phyloP scores from a whole-genome alignment of 805 yeast species.

The Kodamaea lidongshanica region DNA sequence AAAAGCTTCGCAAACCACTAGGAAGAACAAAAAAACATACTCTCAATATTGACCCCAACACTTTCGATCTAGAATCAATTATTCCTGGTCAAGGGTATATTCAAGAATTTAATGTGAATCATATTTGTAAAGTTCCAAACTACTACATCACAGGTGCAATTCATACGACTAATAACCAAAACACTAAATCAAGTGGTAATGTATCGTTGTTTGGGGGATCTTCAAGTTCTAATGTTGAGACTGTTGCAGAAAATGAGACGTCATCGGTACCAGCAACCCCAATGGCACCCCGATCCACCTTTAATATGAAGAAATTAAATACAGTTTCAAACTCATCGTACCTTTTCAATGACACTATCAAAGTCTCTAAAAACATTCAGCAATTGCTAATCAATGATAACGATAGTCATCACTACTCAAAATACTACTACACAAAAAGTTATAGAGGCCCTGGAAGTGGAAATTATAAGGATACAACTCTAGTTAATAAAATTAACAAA shows the following conservation, averaged over 20 bases:
- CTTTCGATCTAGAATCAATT: slow-evolving; percentile 34
- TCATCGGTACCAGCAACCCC: background rate
- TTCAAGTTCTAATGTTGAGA: background rate
- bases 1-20: slow-evolving; percentile 19
- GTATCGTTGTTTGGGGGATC: slow-evolving; percentile 5
- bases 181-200: no score
- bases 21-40: slow-evolving; percentile 28
- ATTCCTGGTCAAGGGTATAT: slow-evolving; percentile 41
- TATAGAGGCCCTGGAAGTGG: slow-evolving; percentile 44
- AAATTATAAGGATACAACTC: slow-evolving; percentile 39
- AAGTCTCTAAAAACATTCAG: slow-evolving; percentile 29
- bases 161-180: no score
- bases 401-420: slow-evolving; percentile 29
- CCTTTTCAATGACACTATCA: slow-evolving; percentile 20
- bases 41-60: slow-evolving; percentile 33
- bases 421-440: slow-evolving; percentile 35
- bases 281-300: background rate
- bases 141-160: slow-evolving; percentile 22
- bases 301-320: slow-evolving; percentile 13
- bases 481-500: slow-evolving; percentile 34
- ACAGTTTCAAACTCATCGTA: slow-evolving; percentile 17
- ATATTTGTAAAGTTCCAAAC: slow-evolving; percentile 38
- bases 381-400: slow-evolving; percentile 31
- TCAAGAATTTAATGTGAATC: slow-evolving; percentile 36
- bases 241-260: slow-evolving; percentile 1